A percentile compares a stretch with the other conserved stretches of the same genome.
Conservation (phyloP, 2,329 filamentous ascomycete species). For the Gliomastix tumulicola region DNA sequence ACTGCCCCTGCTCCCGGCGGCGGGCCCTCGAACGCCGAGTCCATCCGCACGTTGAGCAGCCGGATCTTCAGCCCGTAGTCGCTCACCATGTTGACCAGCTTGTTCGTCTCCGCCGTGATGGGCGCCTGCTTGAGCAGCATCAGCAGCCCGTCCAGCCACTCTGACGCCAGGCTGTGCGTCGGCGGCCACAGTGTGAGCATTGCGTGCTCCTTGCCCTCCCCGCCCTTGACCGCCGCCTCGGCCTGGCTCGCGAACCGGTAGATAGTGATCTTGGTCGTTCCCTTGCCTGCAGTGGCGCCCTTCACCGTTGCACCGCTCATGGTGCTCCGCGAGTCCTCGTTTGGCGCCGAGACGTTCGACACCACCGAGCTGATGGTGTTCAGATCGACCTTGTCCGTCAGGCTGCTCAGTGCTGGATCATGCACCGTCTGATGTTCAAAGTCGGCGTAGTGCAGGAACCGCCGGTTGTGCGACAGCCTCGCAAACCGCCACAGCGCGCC, state of each 20-base stretch:
- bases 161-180: constrained; percentile 77
- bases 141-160: constrained; percentile 92
- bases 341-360: constrained; percentile 75
- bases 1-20: constrained; percentile 65
- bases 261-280: constrained; percentile 84
- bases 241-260: constrained; percentile 57
- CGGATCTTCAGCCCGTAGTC: constrained; percentile 92
- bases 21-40: constrained; percentile 63
- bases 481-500: constrained; percentile 69
- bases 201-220: constrained; percentile 53
- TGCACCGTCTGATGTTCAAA: constrained; percentile 60
- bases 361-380: constrained; percentile 85
- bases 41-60: constrained; percentile 82
- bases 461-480: constrained; percentile 82
- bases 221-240: constrained; percentile 23
- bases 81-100: constrained; percentile 75
- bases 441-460: constrained; percentile 84
- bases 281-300: constrained; percentile 26
- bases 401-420: constrained; percentile 64
- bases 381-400: constrained; percentile 81
- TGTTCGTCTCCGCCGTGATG: constrained; percentile 94
- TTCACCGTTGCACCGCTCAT: constrained; percentile 34
- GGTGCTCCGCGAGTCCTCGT: constrained; percentile 40
- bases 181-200: constrained; percentile 78
- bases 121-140: constrained; percentile 94